These are phyloP conservation scores for Fusarium pseudonygamai DNA, from an alignment of 2,329 filamentous ascomycete species.

Conservation along the genomic window DNA sequence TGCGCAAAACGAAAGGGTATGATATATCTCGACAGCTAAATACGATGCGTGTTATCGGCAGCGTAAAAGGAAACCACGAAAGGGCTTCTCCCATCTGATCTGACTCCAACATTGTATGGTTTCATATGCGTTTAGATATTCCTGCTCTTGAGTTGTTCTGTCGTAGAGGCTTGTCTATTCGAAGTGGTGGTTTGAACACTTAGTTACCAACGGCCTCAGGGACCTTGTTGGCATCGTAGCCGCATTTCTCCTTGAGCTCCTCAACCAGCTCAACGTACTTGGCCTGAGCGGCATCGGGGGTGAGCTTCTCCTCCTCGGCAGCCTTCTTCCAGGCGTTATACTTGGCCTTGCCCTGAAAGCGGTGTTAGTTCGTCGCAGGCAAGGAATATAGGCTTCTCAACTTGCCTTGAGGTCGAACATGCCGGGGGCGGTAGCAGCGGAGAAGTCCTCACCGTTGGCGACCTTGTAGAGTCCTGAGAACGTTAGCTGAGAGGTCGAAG, in stretches of 20 bases:
- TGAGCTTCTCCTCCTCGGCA: constrained; percentile 68
- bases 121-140: constrained; percentile 11
- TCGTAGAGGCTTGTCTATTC: constrained; percentile 20
- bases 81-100: constrained; percentile 1
- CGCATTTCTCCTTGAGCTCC: constrained; percentile 74
- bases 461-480: constrained; percentile 67
- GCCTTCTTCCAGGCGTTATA: constrained; percentile 78
- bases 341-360: constrained; percentile 79
- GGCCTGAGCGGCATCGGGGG: constrained; percentile 74
- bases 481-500: neutral
- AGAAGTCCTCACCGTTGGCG: constrained; percentile 65
- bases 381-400: neutral
- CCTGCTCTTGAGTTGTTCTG: constrained; percentile 26
- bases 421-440: constrained; percentile 66
- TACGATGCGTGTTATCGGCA: constrained; percentile 11
- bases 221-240: constrained; percentile 71
- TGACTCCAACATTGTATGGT: constrained; percentile 20
- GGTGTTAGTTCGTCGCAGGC: constrained; percentile 11
- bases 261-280: constrained; percentile 80
- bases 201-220: constrained; percentile 64
- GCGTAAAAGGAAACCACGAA: constrained; percentile 13
- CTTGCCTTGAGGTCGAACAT: constrained; percentile 75
- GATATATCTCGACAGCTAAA: constrained; percentile 30
- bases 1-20: constrained; percentile 33
- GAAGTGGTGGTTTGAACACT: neutral